Evolutionary conservation across 176 grass and related monocot genomes (phyloP).

Genomic region (Ananas comosus): DNA sequence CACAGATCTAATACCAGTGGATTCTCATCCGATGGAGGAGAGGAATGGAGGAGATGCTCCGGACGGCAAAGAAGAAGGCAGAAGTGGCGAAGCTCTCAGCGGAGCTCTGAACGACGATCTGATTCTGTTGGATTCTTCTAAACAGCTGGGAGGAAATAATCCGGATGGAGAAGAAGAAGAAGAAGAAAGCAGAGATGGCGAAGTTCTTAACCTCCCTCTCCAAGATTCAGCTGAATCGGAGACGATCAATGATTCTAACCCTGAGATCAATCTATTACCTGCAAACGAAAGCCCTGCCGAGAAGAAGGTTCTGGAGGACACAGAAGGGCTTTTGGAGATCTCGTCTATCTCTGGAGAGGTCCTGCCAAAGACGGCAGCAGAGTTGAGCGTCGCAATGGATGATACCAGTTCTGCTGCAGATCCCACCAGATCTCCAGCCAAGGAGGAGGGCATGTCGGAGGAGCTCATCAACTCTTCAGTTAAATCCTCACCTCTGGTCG

Average conservation of each 20-base stretch:
- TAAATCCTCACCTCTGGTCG: constrained; percentile 6
- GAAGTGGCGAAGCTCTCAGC: neutral
- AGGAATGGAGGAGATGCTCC: constrained; percentile 7
- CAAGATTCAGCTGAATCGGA: too few species aligned
- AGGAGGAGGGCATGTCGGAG: neutral
- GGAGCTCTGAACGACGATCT: neutral
- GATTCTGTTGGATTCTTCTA: neutral
- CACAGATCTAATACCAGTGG: neutral
- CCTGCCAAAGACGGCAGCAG: constrained; percentile 17
- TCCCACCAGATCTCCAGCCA: constrained; percentile 17
- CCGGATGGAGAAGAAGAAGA: neutral
- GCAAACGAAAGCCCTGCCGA: too few species aligned
- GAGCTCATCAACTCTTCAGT: constrained; percentile 13
- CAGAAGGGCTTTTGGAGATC: too few species aligned
- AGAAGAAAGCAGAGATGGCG: too few species aligned
- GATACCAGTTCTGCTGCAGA: neutral
- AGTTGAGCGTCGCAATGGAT: neutral
- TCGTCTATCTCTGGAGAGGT: neutral
- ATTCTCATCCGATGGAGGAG: neutral
- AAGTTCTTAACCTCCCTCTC: too few species aligned
- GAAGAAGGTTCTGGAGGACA: too few species aligned
- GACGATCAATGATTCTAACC: too few species aligned
- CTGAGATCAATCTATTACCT: too few species aligned
- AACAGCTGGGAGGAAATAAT: too few species aligned
- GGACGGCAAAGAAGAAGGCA: constrained; percentile 1